A percentile compares a stretch with the other conserved stretches of the same genome.
Evolutionary conservation across 2,329 filamentous ascomycete genomes (phyloP).

Genomic region (Conoideocrella luteorostrata): DNA sequence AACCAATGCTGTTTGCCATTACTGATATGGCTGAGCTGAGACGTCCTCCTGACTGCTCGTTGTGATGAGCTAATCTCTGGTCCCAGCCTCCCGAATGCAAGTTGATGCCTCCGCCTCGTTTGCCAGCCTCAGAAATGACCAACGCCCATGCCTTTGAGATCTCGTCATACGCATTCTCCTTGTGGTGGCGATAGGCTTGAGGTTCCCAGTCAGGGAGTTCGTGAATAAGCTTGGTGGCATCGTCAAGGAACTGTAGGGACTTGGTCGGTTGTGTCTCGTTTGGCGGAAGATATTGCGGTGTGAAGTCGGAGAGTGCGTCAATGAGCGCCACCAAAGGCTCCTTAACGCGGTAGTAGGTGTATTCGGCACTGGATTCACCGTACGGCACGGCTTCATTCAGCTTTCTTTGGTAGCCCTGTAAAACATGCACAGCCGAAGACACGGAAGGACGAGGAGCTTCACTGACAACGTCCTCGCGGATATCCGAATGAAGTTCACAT

Average conservation of each 20-base stretch:
- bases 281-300: conserved; percentile 89
- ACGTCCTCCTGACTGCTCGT: conserved; percentile 76
- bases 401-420: conserved; percentile 73
- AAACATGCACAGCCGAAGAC: conserved; percentile 68
- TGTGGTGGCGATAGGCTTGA: conserved; percentile 82
- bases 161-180: conserved; percentile 93
- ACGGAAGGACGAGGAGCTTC: conserved; percentile 85
- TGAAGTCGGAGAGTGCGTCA: conserved; percentile 89
- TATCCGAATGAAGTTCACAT: conserved; percentile 81
- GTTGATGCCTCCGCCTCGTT: conserved; percentile 83
- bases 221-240: conserved; percentile 85
- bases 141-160: conserved; percentile 89
- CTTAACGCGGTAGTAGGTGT: conserved; percentile 88
- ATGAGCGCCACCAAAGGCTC: conserved; percentile 74
- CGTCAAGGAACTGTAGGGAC: conserved; percentile 82
- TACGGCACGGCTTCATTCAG: conserved; percentile 80
- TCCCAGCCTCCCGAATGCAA: conserved; percentile 91
- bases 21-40: conserved; percentile 74
- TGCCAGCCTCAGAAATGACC: conserved; percentile 84
- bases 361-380: conserved; percentile 79
- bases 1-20: conserved; percentile 67
- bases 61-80: conserved; percentile 77
- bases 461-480: conserved; percentile 76
- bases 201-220: conserved; percentile 86
- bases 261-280: conserved; percentile 77